Base-by-base conservation (phyloP, 768 basidiomycete species). In the Pleurotus tuber-regium region DNA sequence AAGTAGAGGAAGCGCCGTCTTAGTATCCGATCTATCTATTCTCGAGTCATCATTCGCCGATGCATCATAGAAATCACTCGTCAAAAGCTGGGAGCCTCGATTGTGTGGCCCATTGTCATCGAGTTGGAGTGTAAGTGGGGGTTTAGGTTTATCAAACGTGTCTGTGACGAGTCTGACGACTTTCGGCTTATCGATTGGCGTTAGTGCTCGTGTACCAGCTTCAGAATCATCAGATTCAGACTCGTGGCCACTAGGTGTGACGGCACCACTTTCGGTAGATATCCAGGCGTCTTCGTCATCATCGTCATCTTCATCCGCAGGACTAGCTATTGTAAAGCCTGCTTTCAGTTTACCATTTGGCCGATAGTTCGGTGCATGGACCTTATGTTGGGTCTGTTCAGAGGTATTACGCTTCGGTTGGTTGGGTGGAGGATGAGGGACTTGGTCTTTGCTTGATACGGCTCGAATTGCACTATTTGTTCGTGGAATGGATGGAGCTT, bases 191-290 rank as follows among this genome's bases (percentile, higher is more conserved):
- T 53, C 41, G 23, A 55, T 28, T 8, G 55, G 55, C 9, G 52
- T 52, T 11, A 26, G 50, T 19, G 58, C 61, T 38, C 58, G 59
- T 31, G 57, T 57, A 24, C 59, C 64, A 46, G 64, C 63, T 53
- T 72, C 73, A 21, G 70, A 72, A 31, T 69, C 69, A n/a, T 69
- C 69, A 16, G 72, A 73, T 43, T 77, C 76, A 1, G 80, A 78
- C 31, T 72, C 73, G 43, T 69, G 53, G 42, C 73, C 68, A 57
- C 76, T 77, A 3, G 87, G 88, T 1, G 87, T 89, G 0, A 70
- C 86, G 0, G 80, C 84, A 5, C 86, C 87, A 59, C 86, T 89
- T 65, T 87, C 86, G 62, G 83, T 87, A 23, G 87, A 89, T 1
- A 86, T 76, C 87, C 87, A 89, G 51, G 82, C 88, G 50, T 87